Conservation (phyloP, 2,329 filamentous ascomycete species). For the Hypomyces perniciosus region DNA sequence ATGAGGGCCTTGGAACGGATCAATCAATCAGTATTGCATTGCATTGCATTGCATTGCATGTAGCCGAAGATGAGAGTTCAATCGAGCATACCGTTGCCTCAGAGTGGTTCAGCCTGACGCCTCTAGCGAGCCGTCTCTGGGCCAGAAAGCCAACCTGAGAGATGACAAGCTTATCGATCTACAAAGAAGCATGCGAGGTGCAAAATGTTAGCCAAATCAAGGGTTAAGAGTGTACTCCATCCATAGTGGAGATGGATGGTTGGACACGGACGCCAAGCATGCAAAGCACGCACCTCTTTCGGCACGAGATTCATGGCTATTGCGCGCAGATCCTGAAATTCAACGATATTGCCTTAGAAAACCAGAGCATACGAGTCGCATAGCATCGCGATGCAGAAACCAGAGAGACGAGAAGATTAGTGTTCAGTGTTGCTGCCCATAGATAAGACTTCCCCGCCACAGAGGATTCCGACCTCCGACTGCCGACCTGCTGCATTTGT, state of each 20-base stretch:
- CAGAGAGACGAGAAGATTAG: too few species aligned
- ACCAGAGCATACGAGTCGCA: too few species aligned
- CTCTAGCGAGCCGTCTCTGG: conserved; percentile 79
- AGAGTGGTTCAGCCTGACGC: conserved; percentile 81
- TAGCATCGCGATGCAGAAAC: too few species aligned
- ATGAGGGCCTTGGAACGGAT: conserved; percentile 59
- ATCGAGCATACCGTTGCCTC: conserved; percentile 66
- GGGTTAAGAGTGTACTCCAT: too few species aligned
- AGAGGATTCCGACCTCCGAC: too few species aligned
- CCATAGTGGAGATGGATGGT: too few species aligned
- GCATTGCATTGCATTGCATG: too few species aligned
- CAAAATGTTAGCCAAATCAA: background rate
- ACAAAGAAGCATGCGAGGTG: background rate
- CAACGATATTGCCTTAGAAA: too few species aligned
- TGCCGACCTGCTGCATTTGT: too few species aligned
- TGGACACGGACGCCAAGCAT: too few species aligned
- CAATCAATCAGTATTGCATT: background rate
- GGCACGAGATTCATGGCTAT: conserved; percentile 41
- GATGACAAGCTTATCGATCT: conserved; percentile 96
- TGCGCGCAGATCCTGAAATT: background rate
- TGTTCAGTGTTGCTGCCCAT: too few species aligned
- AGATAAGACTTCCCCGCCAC: too few species aligned
- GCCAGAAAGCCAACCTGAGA: conserved; percentile 83
- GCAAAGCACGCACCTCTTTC: conserved; percentile 36
- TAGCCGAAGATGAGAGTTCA: background rate